Conservation (phyloP, 2,329 filamentous ascomycete genomes). For the Colletotrichum filicis region DNA sequence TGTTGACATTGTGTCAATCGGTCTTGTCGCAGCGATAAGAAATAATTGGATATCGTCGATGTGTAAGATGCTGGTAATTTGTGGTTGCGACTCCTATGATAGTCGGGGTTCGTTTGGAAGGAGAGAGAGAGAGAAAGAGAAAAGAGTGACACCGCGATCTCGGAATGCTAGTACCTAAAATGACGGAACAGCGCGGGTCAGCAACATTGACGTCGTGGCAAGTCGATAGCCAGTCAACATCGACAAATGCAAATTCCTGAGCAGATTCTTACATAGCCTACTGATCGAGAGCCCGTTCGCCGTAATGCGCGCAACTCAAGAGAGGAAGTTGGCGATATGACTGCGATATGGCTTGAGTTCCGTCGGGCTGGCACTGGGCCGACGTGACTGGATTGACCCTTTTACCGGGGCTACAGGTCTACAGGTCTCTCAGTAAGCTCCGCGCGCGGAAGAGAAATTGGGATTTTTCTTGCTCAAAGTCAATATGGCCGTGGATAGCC, state of each 20-base stretch:
- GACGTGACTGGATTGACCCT: conserved; percentile 11
- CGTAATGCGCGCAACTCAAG: neutral
- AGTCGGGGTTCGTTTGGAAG: neutral
- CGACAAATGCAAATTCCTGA: neutral
- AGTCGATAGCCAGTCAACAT: neutral
- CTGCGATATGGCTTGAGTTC: neutral
- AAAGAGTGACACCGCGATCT: conserved; percentile 23
- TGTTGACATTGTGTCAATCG: conserved; percentile 58
- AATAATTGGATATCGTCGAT: neutral
- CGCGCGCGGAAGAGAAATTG: conserved; percentile 34
- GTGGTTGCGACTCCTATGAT: neutral
- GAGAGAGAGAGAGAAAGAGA: neutral
- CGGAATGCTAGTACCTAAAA: conserved; percentile 18
- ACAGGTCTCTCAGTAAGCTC: conserved; percentile 27
- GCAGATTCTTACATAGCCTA: conserved; percentile 20
- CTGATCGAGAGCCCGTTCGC: neutral
- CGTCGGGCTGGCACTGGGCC: neutral
- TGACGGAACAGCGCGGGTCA: conserved; percentile 37
- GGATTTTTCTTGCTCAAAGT: conserved; percentile 29
- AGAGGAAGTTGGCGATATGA: neutral
- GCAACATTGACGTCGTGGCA: conserved; percentile 25
- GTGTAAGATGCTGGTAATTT: neutral
- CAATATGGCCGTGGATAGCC: conserved; percentile 31
- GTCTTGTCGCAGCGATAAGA: neutral
- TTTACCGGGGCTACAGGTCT: neutral